These are phyloP conservation scores for Gyrodon lividus DNA, from an alignment of 768 basidiomycete species.

Conservation along the genomic window DNA sequence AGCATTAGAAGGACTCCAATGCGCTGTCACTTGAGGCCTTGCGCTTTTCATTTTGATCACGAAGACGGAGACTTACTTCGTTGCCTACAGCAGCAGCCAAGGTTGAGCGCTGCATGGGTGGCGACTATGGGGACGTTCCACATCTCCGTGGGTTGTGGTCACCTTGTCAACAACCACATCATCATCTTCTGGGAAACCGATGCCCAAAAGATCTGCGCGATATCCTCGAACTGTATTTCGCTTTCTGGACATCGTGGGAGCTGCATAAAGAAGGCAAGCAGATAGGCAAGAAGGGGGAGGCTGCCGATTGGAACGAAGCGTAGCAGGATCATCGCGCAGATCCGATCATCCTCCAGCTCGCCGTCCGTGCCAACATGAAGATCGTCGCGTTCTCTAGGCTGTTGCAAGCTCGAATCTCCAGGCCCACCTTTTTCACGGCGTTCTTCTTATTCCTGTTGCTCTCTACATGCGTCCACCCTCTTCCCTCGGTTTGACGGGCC, in stretches of 20 bases:
- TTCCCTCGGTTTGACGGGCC: slow-evolving; percentile 44
- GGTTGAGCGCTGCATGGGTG: not conserved
- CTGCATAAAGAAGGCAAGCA: slow-evolving; percentile 50
- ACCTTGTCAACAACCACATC: slow-evolving; percentile 34
- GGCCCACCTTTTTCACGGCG: slow-evolving; percentile 27
- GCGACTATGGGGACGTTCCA: slow-evolving; percentile 19
- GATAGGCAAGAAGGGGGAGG: slow-evolving; percentile 43
- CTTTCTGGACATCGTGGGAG: slow-evolving; percentile 51
- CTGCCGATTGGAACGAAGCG: slow-evolving; percentile 43
- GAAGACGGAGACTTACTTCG: not conserved
- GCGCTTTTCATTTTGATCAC: slow-evolving; percentile 12
- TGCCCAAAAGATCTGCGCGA: slow-evolving; percentile 47
- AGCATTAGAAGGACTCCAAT: not conserved
- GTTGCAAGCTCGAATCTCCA: slow-evolving; percentile 13
- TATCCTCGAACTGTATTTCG: slow-evolving; percentile 42
- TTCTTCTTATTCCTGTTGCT: slow-evolving; percentile 32
- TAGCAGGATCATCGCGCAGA: slow-evolving; percentile 48
- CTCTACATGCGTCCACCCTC: slow-evolving; percentile 30
- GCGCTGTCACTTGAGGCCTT: slow-evolving; percentile 7
- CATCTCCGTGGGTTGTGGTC: slow-evolving; percentile 25
- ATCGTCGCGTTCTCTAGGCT: slow-evolving; percentile 9
- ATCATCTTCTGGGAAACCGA: slow-evolving; percentile 34
- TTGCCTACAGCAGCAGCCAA: not conserved
- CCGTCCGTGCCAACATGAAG: slow-evolving; percentile 16
- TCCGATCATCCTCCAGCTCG: slow-evolving; percentile 31